A percentile compares a stretch with the other conserved stretches of the same genome.
Evolutionary conservation across 176 grass and related monocot genomes (phyloP).

Genomic region (Chrysopogon serrulatus): DNA sequence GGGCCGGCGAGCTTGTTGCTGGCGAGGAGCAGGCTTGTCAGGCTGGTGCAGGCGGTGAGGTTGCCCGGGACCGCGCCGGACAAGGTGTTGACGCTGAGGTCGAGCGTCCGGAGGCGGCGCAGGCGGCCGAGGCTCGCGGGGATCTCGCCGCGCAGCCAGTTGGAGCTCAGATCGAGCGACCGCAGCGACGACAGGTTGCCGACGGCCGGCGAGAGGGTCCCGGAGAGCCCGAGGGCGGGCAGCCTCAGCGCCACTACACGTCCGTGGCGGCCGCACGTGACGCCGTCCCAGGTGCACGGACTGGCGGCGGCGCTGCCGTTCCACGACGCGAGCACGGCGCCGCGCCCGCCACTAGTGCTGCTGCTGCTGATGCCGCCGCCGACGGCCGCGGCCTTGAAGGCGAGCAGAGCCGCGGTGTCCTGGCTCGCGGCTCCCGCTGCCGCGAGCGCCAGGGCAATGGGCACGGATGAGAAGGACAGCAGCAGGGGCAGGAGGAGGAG

Average conservation of each 20-base stretch:
- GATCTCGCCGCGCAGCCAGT: neutral
- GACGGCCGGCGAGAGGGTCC: neutral
- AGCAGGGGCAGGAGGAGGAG: neutral
- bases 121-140: neutral
- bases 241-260: slow-evolving; percentile 2
- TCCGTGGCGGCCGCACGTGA: neutral
- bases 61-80: slow-evolving; percentile 1
- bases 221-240: neutral
- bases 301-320: neutral
- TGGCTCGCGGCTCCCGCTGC: neutral
- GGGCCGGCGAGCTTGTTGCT: neutral
- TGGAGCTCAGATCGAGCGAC: neutral
- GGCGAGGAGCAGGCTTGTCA: neutral
- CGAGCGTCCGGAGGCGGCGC: neutral
- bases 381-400: neutral
- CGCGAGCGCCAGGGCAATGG: neutral
- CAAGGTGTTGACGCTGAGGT: neutral
- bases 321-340: neutral
- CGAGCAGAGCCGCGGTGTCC: neutral
- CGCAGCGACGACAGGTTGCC: neutral
- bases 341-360: neutral
- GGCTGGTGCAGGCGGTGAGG: neutral
- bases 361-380: neutral
- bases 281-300: neutral
- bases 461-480: neutral